Percentiles rank a stretch among this genome's conserved stretches.
These are phyloP conservation scores for Teratosphaeria nubilosa DNA, from an alignment of 2,329 filamentous ascomycete species.

Conservation along the genomic window DNA sequence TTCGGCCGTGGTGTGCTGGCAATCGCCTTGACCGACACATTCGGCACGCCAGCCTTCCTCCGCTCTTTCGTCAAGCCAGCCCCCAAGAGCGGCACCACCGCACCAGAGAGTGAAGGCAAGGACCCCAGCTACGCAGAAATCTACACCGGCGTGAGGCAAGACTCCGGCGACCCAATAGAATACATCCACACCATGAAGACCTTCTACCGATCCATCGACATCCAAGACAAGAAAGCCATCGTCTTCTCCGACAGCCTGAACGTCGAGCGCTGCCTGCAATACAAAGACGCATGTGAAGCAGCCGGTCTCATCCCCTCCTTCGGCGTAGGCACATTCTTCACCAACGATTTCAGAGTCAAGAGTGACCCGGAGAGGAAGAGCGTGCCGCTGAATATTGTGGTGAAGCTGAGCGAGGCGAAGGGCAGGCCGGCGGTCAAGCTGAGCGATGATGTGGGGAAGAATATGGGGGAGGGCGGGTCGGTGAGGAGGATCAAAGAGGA, in stretches of 20 bases:
- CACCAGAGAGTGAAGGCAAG: conserved; percentile 6
- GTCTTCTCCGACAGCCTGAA: conserved; percentile 95
- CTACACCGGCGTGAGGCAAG: conserved; percentile 77
- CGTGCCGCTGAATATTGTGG: conserved; percentile 89
- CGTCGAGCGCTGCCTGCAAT: conserved; percentile 81
- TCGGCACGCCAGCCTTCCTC: conserved; percentile 84
- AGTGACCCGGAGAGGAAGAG: conserved; percentile 65
- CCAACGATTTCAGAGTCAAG: conserved; percentile 64
- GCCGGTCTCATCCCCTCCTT: conserved; percentile 71
- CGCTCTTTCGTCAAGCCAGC: conserved; percentile 67
- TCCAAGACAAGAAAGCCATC: conserved; percentile 70
- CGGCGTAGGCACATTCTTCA: conserved; percentile 90
- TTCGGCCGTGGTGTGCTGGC: conserved; percentile 65
- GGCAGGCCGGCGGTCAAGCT: conserved; percentile 85
- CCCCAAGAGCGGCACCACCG: conserved; percentile 16
- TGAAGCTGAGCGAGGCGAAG: conserved; percentile 80
- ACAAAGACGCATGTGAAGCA: conserved; percentile 72
- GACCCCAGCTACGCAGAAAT: conserved; percentile 62
- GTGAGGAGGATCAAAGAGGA: conserved; percentile 75
- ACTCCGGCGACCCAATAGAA: conserved; percentile 73
- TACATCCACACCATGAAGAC: conserved; percentile 70
- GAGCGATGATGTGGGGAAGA: conserved; percentile 80
- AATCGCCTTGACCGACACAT: conserved; percentile 91
- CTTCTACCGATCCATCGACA: conserved; percentile 68
- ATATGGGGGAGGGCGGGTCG: conserved; percentile 73